Conservation (phyloP, 1,139 yeast genomes). For the Sugiyamaella paludigena region DNA sequence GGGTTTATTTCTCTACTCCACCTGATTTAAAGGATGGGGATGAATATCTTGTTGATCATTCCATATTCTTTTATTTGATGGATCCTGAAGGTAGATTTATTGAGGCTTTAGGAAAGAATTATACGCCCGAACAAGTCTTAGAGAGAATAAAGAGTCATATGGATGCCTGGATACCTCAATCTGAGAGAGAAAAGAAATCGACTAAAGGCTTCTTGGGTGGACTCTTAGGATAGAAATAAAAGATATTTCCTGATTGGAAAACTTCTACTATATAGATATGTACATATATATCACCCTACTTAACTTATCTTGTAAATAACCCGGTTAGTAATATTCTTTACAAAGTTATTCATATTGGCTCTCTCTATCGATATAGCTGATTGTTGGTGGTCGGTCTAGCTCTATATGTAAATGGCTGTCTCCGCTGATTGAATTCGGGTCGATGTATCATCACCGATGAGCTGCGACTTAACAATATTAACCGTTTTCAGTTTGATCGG, state of each 20-base stretch:
- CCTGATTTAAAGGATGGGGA: constrained; percentile 91
- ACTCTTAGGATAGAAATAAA: constrained; percentile 4
- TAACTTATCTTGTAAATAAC: background rate
- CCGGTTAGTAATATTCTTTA: background rate
- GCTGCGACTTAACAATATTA: no score
- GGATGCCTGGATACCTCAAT: constrained; percentile 66
- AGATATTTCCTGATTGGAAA: no score
- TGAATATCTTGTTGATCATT: constrained; percentile 94
- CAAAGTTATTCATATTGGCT: no score
- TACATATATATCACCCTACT: constrained; percentile 4
- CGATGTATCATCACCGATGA: no score
- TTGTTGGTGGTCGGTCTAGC: no score
- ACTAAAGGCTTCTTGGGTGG: constrained; percentile 17
- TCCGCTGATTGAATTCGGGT: no score
- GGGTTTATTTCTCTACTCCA: constrained; percentile 96
- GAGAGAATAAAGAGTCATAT: constrained; percentile 73
- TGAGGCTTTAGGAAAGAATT: constrained; percentile 91
- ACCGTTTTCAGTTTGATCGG: no score
- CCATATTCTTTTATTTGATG: constrained; percentile 93
- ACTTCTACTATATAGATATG: constrained; percentile 10
- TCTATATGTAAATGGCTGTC: no score
- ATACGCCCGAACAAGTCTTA: constrained; percentile 75
- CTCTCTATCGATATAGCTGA: no score
- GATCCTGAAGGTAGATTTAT: constrained; percentile 95
- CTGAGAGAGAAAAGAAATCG: constrained; percentile 24